Percentiles rank a stretch among this genome's conserved stretches.
These are phyloP conservation scores for Sphaerostilbella broomeana DNA, from an alignment of 2,329 filamentous ascomycete species.

Conservation along the genomic window DNA sequence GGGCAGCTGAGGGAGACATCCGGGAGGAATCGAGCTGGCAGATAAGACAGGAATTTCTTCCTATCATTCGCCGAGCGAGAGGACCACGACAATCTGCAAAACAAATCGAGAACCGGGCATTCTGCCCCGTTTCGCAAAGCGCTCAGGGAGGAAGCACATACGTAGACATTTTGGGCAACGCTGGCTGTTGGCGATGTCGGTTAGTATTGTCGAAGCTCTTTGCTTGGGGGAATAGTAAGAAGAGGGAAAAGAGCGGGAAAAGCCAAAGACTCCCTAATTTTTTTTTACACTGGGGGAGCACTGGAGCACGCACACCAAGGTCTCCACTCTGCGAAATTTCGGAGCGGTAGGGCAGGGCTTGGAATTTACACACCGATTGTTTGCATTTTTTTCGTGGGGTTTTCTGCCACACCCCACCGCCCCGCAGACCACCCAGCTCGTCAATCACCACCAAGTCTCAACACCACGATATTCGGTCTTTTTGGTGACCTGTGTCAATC, in stretches of 20 bases:
- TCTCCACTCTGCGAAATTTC: constrained; percentile 6
- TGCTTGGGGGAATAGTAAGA: constrained; percentile 16
- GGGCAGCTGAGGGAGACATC: constrained; percentile 50
- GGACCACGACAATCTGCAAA: constrained; percentile 74
- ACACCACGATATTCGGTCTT: constrained; percentile 21
- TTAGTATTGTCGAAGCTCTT: constrained; percentile 31
- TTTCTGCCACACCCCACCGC: constrained; percentile 36
- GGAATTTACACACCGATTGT: constrained; percentile 19
- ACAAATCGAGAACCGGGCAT: constrained; percentile 44
- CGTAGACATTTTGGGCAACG: constrained; percentile 44
- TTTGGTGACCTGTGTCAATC: constrained; percentile 24
- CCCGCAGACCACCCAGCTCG: constrained; percentile 18
- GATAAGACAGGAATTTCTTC: constrained; percentile 14
- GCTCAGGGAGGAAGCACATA: constrained; percentile 42
- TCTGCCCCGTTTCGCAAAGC: constrained; percentile 28
- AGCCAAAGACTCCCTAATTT: neutral
- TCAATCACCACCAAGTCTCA: constrained; percentile 21
- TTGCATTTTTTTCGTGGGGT: constrained; percentile 1
- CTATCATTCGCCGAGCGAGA: constrained; percentile 60
- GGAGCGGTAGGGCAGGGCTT: constrained; percentile 30
- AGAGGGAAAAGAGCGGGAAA: neutral
- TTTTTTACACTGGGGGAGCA: neutral
- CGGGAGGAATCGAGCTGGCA: constrained; percentile 76
- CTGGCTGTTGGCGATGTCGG: constrained; percentile 32
- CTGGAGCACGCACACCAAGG: neutral